Evolutionary conservation across 2,329 filamentous ascomycete genomes (phyloP).

Genomic region (Paradendryphiella salina): DNA sequence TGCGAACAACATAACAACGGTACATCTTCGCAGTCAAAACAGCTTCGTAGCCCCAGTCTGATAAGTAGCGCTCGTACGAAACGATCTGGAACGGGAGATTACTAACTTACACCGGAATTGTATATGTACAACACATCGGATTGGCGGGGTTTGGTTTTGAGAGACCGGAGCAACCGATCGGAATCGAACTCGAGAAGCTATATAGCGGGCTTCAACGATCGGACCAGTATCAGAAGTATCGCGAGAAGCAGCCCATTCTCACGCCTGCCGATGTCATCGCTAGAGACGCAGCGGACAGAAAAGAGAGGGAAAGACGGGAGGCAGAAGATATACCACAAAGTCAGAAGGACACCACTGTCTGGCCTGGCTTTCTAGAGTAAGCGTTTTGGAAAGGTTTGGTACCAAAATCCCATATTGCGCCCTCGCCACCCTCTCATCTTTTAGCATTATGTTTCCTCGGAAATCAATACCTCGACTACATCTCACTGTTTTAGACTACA

Average conservation of each 20-base stretch:
- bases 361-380: constrained; percentile 54
- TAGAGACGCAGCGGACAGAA: constrained; percentile 24
- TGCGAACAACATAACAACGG: constrained; percentile 30
- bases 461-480: not conserved
- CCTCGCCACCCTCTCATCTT: too few species aligned
- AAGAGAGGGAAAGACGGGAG: constrained; percentile 17
- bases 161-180: constrained; percentile 36
- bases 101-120: constrained; percentile 34
- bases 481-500: not conserved
- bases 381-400: constrained; percentile 54
- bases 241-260: constrained; percentile 46
- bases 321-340: constrained; percentile 26
- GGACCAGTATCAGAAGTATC: constrained; percentile 53
- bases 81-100: constrained; percentile 24
- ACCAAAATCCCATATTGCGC: not conserved
- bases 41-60: constrained; percentile 34
- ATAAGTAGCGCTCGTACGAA: constrained; percentile 31
- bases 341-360: constrained; percentile 46
- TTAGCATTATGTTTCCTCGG: not conserved
- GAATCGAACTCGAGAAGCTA: constrained; percentile 35
- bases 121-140: constrained; percentile 29
- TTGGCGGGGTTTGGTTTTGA: constrained; percentile 25
- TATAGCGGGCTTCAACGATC: constrained; percentile 38
- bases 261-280: constrained; percentile 24
- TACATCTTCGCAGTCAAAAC: constrained; percentile 34